Evolutionary conservation across 169 alveolate species (phyloP), one percentile per base, ranked within the genome.

Genomic region (Eimeria praecox): DNA sequence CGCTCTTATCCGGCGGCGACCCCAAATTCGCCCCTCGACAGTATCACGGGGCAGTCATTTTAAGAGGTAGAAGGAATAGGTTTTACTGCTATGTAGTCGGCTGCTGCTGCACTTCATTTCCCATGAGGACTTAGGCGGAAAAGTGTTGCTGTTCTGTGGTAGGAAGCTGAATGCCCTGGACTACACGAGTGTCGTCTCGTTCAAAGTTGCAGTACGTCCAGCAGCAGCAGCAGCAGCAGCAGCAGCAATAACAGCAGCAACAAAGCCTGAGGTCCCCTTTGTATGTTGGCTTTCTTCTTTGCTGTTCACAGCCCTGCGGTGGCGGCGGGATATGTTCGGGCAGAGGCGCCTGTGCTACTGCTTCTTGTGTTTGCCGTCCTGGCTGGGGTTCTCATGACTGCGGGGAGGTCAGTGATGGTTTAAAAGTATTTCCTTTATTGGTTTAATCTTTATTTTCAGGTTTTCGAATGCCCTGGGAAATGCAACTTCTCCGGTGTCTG

Each of bases 301-400:
- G 14, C 24, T 44, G 24, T 1, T 38, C 62, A 59, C 78, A 90
- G 95, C 66, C 89, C 38, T 92, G 95, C 85, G 95, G 92, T 10
- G 91, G 92, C 27, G 85, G 69, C 3, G 69, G 82, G 12, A n/a
- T 44, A 22, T 92, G 95, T 46, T 92, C 95, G 2, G 95, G 95
- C 49, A 35, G 75, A 64, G 95, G 95, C 30, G 14, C 95, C 33
- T 92, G 95, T 40, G 75, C 87, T 40, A 44, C 42, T 27, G 95
- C 75, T 5, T 75, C 91, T 35, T 92, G 95, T 42, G n/a, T 88
- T 38, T 92, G 95, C 62, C 85, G 69, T 78, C 73, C 64, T 5
- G 92, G 92, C 42, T 92, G 90, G 92, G 71, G 40, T 20, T 77
- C 95, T 44, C 92, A 77, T 30, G 95, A 92, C 85, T 92, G 95